Evolutionary conservation across 2,329 filamentous ascomycete genomes (phyloP), one percentile per base, ranked within the genome.

Genomic region (Alternaria atra): DNA sequence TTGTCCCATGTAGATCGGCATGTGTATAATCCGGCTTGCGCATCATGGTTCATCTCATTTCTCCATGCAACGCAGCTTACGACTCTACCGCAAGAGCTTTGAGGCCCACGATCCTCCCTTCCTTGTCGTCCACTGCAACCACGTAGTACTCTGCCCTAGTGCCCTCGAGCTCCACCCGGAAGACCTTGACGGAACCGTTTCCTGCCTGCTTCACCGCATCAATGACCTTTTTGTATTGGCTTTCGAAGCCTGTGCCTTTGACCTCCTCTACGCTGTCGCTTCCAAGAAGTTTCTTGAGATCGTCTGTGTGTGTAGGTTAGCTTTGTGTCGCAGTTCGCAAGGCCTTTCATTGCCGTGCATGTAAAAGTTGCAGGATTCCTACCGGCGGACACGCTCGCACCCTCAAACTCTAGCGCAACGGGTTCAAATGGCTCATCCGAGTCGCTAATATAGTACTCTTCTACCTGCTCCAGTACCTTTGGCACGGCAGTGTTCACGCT

Each of bases 341-440:
- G 32, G 27, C 15, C 6, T 23, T 32, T 48, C 32, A 27, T 23
- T 5, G 40, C 17, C 23, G 23, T 32, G 42, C 25, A 8, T n/a
- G n/a, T 37, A 5, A 5, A 50, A 35, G 23, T 37, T 9, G 40
- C 37, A 35, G 40, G 20, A 17, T 35, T 56, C 67, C 80, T 84
- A 71, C 74, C 90, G 27, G 69, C 89, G 67, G 87, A 89, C 87
- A 69, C 90, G 73, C 4, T 82, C 51, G 75, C 79, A 64, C 85
- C 84, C 20, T 83, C 78, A 80, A 86, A 92, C 66, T 83, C 84
- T 67, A 97, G 77, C 54, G 86, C 87, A 6, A 97, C 91, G 4
- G 89, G 87, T 76, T 91, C 88, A 78, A 97, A 97, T 5, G 90
- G 89, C 83, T 96, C 92, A 76, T 97, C 93, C 30, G 92, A 88